Base-by-base conservation (phyloP, 2,329 filamentous ascomycete genomes). In the Sporothrix brasiliensis region DNA sequence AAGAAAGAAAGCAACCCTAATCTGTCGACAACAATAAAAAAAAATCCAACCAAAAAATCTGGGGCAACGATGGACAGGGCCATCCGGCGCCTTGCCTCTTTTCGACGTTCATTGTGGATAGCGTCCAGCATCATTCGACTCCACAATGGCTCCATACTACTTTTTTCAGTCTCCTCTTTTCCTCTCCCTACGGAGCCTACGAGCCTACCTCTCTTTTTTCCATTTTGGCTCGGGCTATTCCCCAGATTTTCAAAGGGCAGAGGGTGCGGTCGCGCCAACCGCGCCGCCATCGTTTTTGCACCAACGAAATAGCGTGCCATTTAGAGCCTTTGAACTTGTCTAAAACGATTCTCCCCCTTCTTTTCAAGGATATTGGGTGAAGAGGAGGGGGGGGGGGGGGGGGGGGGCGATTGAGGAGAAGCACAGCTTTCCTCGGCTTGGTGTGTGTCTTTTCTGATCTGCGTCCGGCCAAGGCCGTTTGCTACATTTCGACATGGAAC, bases 141-240 rank as follows among this genome's bases (percentile, higher is more conserved):
- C 34, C 34, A 5, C 34, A 34, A 34, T 7, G 1, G 34, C 34
- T 34, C 34, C 34, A 34, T 34, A 34, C 4, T 34, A 7, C 34
- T 24, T 4, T 41, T 60, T n/a, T 27, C 11, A 14, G 58, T 44
- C 34, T 14, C 4, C 9, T 44, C 34, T 14, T 13, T 61, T 13
- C 7, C 60, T 49, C 44, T 30, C 6, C 11, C 11, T 2, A 2
- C 21, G n/a, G n/a, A n/a, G n/a, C n/a, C n/a, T n/a, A n/a, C n/a
- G n/a, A n/a, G n/a, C n/a, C n/a, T 2, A 2, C 21, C 16, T 13
- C 2, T 19, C 50, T 16, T 67, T 61, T 52, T 66, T 39, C 30
- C 44, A 54, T 44, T 49, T 68, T 68, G 66, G 66, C 24, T 24
- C 52, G 66, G 66, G 66, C 66, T 58, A 58, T 68, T 52, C 66